Evolutionary conservation across 768 basidiomycete species (phyloP).

Genomic region (Boletus huronensis): DNA sequence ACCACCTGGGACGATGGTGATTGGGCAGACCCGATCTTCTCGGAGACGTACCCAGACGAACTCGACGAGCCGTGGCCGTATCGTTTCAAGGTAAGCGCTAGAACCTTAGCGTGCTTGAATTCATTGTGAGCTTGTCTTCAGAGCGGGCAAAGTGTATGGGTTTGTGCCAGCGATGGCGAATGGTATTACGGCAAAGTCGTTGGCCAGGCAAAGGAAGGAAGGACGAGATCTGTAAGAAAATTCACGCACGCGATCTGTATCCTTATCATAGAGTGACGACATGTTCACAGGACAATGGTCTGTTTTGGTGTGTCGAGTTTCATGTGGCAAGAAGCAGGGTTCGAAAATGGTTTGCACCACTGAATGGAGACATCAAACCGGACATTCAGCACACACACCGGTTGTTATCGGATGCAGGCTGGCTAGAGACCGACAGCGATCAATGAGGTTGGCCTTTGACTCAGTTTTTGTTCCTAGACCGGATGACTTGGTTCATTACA

Average conservation of each 20-base stretch:
- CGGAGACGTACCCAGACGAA: constrained; percentile 34
- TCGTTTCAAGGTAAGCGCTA: constrained; percentile 40
- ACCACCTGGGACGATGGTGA: constrained; percentile 24
- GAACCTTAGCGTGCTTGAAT: background rate
- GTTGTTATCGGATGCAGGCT: constrained; percentile 48
- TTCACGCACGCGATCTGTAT: background rate
- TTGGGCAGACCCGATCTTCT: constrained; percentile 16
- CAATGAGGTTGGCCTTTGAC: background rate
- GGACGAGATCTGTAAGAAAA: constrained; percentile 43
- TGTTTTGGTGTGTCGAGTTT: constrained; percentile 55
- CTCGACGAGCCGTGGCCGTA: constrained; percentile 52
- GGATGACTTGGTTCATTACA: background rate
- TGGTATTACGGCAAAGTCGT: constrained; percentile 52
- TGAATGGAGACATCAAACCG: constrained; percentile 67
- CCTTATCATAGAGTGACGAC: background rate
- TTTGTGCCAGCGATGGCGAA: constrained; percentile 45
- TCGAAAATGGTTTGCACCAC: constrained; percentile 59
- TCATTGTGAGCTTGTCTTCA: constrained; percentile 17
- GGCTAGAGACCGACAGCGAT: constrained; percentile 30
- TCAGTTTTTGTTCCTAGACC: background rate
- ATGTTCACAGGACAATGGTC: constrained; percentile 43
- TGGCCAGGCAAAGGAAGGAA: constrained; percentile 42
- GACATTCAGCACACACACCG: constrained; percentile 44
- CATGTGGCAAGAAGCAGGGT: constrained; percentile 33
- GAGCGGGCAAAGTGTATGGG: constrained; percentile 51